Base-by-base conservation (phyloP, 305 asterid species). In the Rubia tinctorum region DNA sequence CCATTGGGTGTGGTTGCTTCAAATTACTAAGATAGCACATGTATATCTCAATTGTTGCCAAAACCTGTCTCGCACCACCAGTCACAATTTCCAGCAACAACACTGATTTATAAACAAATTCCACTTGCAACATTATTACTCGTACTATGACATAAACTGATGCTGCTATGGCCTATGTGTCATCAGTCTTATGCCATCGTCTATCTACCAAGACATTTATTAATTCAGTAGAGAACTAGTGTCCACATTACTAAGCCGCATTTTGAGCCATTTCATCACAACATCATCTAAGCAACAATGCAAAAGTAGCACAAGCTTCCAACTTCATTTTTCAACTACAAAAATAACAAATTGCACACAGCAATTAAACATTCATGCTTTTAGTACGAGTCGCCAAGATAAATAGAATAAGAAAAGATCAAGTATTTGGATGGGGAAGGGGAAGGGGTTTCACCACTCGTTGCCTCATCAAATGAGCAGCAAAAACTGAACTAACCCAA, bases 1-100 rank as follows among this genome's bases (percentile, higher is more conserved):
- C 30, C 34, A 4, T 11, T 59, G 34, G 14, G 17, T 59, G 64
- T 23, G 64, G 64, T 11, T 59, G 64, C 37, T 59, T 59, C 37
- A 59, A 59, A 59, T 59, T 59, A 53, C 60, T 53, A n/a, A 53
- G 60, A 53, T 53, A 53, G 60, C 25, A 53, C 60, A 49, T 34
- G 39, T 34, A 34, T 15, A 49, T 17, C 8, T 49, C 56, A 53
- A 12, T 47, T 13, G 18, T 34, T 34, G 39, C 39, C 39, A 34
- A 27, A 27, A 27, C n/a, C n/a, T n/a, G n/a, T n/a, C n/a, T n/a
- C n/a, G n/a, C 30, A 34, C 39, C 5, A 4, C 39, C 39, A 34
- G 4, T 34, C 39, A 3, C 39, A 34, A 34, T 18, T 49, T 2
- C n/a, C 6, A 15, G 56, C 17, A 49, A 49, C 56, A 15, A 53